Evolutionary conservation across 305 asterid species (phyloP), one percentile per base, ranked within the genome.

Genomic region (Solanum hybrid): DNA sequence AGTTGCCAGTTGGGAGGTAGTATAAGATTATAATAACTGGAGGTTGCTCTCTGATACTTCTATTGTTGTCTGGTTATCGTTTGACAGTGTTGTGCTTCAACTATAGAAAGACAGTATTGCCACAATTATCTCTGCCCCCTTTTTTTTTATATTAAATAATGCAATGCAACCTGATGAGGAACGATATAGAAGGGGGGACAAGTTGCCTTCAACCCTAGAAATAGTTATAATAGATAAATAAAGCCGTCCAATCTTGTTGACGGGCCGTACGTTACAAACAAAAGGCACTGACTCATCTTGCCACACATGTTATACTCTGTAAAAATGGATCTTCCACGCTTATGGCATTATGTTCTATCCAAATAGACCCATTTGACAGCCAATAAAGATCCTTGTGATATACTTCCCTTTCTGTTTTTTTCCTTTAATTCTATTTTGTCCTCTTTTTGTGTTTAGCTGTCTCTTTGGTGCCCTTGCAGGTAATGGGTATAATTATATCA

Each of bases 401-500:
- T 51, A 4, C 76, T 84, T 51, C 13, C 12, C 88, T 20, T 29
- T 57, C 39, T 84, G 8, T 57, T 20, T 84, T 61, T 12, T 61
- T 31, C 73, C 73, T 27, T 82, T 82, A 27, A 9, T 41, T 82
- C 36, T 27, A 41, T 17, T 27, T 5, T 31, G 15, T 20, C 29
- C 1, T 51, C 88, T 17, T 45, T 27, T 12, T 41, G 57, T 41
- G 57, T 41, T 41, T 41, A 41, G 57, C 57, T 41, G 57, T 41
- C 57, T 41, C 57, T 41, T 41, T 41, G 57, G 57, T 41, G 17
- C 0, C 57, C 57, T 41, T 41, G 57, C 57, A 41, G 57, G 57
- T 41, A 41, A 41, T 41, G 57, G 57, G 57, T 33, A 89, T 96
- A 41, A 41, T 41, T 41, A 41, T 41, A 41, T 41, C 57, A 41